These are phyloP conservation scores for Pseudogymnoascus sp. DNA, from an alignment of 2,329 filamentous ascomycete genomes.

Conservation along the genomic window DNA sequence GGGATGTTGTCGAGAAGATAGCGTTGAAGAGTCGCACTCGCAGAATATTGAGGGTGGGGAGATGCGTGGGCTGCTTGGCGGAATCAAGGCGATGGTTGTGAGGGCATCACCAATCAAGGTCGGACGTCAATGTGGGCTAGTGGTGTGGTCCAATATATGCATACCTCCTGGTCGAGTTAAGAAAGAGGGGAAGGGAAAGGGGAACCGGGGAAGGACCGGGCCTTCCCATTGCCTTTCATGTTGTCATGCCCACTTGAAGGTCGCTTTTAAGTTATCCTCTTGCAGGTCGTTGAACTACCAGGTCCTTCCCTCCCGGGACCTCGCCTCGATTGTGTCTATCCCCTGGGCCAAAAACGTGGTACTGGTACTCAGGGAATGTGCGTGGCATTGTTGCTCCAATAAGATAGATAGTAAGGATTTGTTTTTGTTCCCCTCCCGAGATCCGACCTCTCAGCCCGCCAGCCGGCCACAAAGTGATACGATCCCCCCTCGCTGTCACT, in stretches of 20 bases:
- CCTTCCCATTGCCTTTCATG: background rate
- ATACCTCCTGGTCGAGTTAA: background rate
- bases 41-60: background rate
- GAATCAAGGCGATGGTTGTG: background rate
- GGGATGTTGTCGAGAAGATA: background rate
- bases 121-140: background rate
- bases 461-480: background rate
- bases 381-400: background rate
- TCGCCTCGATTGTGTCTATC: background rate
- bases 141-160: background rate
- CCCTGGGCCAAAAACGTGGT: background rate
- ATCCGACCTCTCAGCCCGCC: background rate
- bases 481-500: background rate
- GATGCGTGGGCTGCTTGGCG: background rate
- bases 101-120: background rate
- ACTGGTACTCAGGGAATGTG: background rate
- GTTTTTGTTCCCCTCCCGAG: background rate
- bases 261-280: background rate
- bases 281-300: background rate
- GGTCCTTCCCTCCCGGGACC: background rate
- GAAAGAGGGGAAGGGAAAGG: background rate
- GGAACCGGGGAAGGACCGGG: background rate
- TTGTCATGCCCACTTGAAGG: background rate
- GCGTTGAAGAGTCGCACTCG: background rate
- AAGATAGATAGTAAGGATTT: background rate